phyloP scores from a whole-genome alignment of 192 early-diverging fungal genomes.

The Coemansia sp. region DNA sequence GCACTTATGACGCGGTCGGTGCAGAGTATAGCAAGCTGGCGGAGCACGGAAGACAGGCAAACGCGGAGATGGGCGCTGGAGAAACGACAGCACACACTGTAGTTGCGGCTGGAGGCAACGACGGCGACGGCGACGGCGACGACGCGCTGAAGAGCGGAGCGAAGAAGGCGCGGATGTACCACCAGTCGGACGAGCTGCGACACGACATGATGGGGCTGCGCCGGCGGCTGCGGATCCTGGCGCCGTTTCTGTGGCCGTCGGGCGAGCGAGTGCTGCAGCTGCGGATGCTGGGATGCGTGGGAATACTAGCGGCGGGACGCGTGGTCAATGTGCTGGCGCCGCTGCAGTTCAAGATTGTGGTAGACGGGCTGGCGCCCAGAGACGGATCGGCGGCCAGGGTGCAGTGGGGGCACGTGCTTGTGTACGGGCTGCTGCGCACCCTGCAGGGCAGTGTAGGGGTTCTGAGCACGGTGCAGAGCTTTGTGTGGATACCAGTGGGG shows the following conservation, averaged over 20 bases:
- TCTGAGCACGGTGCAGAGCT: slow-evolving; percentile 78
- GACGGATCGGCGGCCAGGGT: slow-evolving; percentile 45
- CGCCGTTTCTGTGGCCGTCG: slow-evolving; percentile 86
- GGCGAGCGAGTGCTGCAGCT: slow-evolving; percentile 63
- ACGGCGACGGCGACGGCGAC: not conserved
- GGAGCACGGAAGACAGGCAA: not conserved
- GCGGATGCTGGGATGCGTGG: slow-evolving; percentile 68
- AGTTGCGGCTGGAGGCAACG: not conserved
- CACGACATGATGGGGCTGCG: slow-evolving; percentile 49
- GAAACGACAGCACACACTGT: slow-evolving; percentile 1
- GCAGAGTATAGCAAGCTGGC: slow-evolving; percentile 7
- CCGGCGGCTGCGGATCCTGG: slow-evolving; percentile 61
- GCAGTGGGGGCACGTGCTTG: slow-evolving; percentile 47
- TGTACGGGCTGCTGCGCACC: slow-evolving; percentile 42
- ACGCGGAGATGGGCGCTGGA: not conserved
- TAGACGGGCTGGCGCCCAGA: slow-evolving; percentile 64
- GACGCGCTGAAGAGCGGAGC: slow-evolving; percentile 48
- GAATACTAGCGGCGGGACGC: slow-evolving; percentile 63
- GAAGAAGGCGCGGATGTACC: slow-evolving; percentile 53
- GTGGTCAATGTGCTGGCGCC: slow-evolving; percentile 86
- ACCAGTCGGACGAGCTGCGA: slow-evolving; percentile 51
- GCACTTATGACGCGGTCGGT: slow-evolving; percentile 12
- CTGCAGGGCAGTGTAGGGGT: slow-evolving; percentile 66
- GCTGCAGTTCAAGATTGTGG: slow-evolving; percentile 78
- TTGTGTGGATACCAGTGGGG: slow-evolving; percentile 90